phyloP scores from a whole-genome alignment of 1,284 basidiomycete species.

The Puccinia novopanici region DNA sequence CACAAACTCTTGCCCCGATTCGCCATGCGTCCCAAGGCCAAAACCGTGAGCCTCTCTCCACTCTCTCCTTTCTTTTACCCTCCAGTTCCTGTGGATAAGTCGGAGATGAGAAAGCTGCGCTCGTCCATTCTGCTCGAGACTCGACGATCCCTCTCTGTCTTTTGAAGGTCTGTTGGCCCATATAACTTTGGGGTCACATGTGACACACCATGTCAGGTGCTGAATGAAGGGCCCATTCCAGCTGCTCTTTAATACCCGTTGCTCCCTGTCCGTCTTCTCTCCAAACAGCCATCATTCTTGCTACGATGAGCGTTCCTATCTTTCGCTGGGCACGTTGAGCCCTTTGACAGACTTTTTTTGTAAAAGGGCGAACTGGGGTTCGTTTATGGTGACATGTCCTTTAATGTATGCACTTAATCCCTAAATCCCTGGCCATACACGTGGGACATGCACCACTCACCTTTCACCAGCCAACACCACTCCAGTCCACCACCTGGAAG shows the following conservation, averaged over 20 bases:
- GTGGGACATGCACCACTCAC: background rate
- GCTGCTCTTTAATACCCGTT: background rate
- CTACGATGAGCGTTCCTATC: background rate
- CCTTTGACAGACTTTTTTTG: background rate
- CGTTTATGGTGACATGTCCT: background rate
- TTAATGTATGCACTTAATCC: background rate
- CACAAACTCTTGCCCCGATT: constrained; percentile 36
- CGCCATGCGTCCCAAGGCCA: constrained; percentile 29
- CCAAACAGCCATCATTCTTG: background rate
- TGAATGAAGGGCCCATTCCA: too few species aligned
- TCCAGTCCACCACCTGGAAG: background rate
- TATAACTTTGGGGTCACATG: too few species aligned
- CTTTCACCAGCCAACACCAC: background rate
- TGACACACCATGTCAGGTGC: too few species aligned
- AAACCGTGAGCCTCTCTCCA: constrained; percentile 21
- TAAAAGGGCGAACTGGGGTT: background rate
- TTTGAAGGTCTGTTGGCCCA: too few species aligned
- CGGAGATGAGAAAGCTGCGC: too few species aligned
- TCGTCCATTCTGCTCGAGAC: too few species aligned
- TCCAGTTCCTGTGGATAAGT: too few species aligned
- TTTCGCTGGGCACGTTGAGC: background rate
- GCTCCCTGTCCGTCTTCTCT: background rate
- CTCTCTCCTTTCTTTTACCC: background rate
- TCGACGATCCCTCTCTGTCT: too few species aligned
- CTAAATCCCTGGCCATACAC: background rate